Conservation (phyloP, 2,329 filamentous ascomycete genomes). For the Coniosporium tulheliwenetii region DNA sequence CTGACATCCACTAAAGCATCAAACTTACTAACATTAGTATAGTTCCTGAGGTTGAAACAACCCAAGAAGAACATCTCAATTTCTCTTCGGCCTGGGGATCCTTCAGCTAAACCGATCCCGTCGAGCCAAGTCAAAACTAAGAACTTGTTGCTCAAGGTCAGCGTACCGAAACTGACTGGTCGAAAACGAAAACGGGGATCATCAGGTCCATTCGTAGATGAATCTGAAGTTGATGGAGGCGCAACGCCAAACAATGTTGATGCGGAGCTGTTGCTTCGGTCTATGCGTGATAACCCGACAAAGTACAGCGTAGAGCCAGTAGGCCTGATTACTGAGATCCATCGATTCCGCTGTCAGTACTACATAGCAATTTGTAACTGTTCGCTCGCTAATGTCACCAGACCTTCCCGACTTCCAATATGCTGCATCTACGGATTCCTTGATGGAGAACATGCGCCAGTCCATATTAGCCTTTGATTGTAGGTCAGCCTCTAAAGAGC, state of each 20-base stretch:
- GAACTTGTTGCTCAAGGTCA: constrained; percentile 75
- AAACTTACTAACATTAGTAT: too few relatives aligned
- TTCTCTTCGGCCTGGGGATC: constrained; percentile 67
- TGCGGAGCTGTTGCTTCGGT: constrained; percentile 26
- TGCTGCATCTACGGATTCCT: constrained; percentile 49
- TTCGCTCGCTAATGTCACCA: constrained; percentile 14
- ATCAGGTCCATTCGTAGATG: constrained; percentile 40
- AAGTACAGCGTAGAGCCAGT: constrained; percentile 54
- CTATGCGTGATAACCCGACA: constrained; percentile 53
- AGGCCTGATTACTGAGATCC: constrained; percentile 60
- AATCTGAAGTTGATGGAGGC: too few relatives aligned
- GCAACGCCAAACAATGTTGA: too few relatives aligned
- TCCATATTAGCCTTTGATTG: constrained; percentile 57
- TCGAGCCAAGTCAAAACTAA: constrained; percentile 64
- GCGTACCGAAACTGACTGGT: constrained; percentile 73
- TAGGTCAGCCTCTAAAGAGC: constrained; percentile 20
- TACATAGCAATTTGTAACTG: background rate
- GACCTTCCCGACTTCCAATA: constrained; percentile 77
- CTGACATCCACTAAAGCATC: too few relatives aligned
- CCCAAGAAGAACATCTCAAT: constrained; percentile 33
- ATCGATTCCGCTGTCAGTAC: constrained; percentile 60
- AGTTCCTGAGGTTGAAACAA: constrained; percentile 15
- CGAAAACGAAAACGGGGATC: constrained; percentile 73
- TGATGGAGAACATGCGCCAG: constrained; percentile 56
- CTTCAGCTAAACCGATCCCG: constrained; percentile 59